Evolutionary conservation across 1,284 basidiomycete genomes (phyloP).

Genomic region (Porogramme epimiltina): DNA sequence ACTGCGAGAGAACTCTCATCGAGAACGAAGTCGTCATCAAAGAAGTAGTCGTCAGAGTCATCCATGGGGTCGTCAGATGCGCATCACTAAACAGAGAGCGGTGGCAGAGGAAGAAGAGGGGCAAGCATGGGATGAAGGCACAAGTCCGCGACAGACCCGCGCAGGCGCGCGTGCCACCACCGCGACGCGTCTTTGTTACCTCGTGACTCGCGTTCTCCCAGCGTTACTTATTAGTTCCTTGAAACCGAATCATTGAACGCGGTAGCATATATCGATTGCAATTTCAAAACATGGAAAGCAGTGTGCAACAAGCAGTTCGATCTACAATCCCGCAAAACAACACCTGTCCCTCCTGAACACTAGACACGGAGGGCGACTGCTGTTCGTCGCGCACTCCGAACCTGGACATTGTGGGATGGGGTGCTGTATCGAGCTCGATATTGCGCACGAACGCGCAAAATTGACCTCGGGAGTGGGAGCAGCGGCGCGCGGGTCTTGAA

Average conservation of each 20-base stretch:
- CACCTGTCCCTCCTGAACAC: not conserved
- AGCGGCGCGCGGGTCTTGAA: not conserved
- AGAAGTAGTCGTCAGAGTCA: conserved; percentile 62
- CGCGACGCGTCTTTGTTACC: too few relatives aligned
- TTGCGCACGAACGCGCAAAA: not conserved
- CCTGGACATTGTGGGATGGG: too few relatives aligned
- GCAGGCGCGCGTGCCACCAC: too few relatives aligned
- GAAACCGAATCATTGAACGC: too few relatives aligned
- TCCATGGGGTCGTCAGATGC: conserved; percentile 44
- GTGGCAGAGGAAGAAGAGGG: too few relatives aligned
- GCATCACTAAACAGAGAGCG: not conserved
- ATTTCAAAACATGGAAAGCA: conserved; percentile 10
- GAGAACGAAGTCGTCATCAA: conserved; percentile 64
- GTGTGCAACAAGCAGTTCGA: conserved; percentile 2
- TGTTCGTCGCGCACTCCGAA: too few relatives aligned
- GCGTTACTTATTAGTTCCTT: too few relatives aligned
- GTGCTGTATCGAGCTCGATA: too few relatives aligned
- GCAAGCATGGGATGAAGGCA: too few relatives aligned
- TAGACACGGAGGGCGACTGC: not conserved
- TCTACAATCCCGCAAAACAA: conserved; percentile 3
- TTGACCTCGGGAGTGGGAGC: not conserved
- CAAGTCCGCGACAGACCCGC: too few relatives aligned
- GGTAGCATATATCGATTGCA: conserved; percentile 12
- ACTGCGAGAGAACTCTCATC: conserved; percentile 64
- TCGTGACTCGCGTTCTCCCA: too few relatives aligned